Base-by-base conservation (phyloP, 495 filamentous ascomycete species). In the Astrocystis sublimbata region DNA sequence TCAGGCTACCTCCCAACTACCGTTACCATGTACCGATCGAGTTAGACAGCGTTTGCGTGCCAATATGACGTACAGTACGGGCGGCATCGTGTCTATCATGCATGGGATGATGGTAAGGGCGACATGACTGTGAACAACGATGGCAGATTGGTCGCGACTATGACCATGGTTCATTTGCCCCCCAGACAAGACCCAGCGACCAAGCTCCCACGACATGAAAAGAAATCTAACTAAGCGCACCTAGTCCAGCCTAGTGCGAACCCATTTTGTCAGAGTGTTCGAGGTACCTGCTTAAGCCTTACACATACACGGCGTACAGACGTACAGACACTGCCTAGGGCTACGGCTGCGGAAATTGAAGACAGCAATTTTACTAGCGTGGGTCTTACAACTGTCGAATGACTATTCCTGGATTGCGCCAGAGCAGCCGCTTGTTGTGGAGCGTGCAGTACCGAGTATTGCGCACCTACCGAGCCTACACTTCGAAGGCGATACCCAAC, bases 1-100 rank as follows among this genome's bases (percentile, higher is more conserved):
- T 30, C n/a, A n/a, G n/a, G n/a, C n/a, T n/a, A n/a, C n/a, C n/a
- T 42, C 53, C 23, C 47, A 50, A 50, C 47, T 50, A 50, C 47
- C 47, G 47, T 13, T 50, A 23, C 30, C 30, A 52, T 35, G 30
- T 50, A 35, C 49, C 30, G 31, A 35, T 52, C 28, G 33, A 23
- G 28, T 30, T 33, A 52, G 28, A 19, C 30, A 21, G 13, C 9
- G 5, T 2, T 15, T n/a, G n/a, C n/a, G n/a, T n/a, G n/a, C n/a
- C n/a, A n/a, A 30, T 35, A 52, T 28, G 13, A 50, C n/a, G 24
- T 50, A 30, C 24, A 26, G 45, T 15, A 13, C 45, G 15, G 24
- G n/a, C n/a, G n/a, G n/a, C n/a, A n/a, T n/a, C n/a, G n/a, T n/a
- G n/a, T n/a, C n/a, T n/a, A n/a, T n/a, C n/a, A n/a, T n/a, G n/a